Evolutionary conservation across 2,329 filamentous ascomycete genomes (phyloP), one percentile per base, ranked within the genome.

Genomic region (Shiraia sp.): DNA sequence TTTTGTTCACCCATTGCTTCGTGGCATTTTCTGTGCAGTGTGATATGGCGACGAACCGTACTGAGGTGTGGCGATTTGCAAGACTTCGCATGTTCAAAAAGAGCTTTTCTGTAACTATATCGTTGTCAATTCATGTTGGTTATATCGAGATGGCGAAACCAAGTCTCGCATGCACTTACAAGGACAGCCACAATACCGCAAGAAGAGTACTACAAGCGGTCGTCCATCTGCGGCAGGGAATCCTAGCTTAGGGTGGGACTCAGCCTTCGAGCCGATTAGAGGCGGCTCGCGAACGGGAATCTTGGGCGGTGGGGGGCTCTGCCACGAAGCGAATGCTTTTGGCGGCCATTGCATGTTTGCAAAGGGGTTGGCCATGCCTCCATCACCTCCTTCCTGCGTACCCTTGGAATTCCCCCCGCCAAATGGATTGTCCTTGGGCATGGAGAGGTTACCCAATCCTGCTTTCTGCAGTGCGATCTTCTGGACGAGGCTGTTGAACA

Each of bases 401-500:
- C 66, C 51, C 55, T 68, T 37, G 59, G 59, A 15, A 63, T 45
- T 37, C 64, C 69, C 50, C 25, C 39, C 44, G 26, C 47, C 51
- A 37, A 60, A 60, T n/a, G 49, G 41, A 40, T 42, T 43, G 16
- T 53, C 56, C 22, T 61, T 60, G 40, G 65, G 45, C 41, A 82
- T 66, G 32, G 74, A 65, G 51, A 81, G 70, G 63, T 71, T 76
- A 27, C 77, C 73, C 40, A 83, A 63, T 58, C 80, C 80, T 36
- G 74, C 74, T 59, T 80, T 81, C 51, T 74, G 79, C 53, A 83
- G 71, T 47, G 79, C 80, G 50, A 82, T 67, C 65, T 83, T 83
- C 32, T 79, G 79, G 12, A 76, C 75, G 42, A 83, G 66, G 50
- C 71, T 77, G 55, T 76, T 75, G 59, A 83, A 75, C 80, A 82